Conservation (phyloP, 2,329 filamentous ascomycete species). For the Cylindrodendrum hubeiense region DNA sequence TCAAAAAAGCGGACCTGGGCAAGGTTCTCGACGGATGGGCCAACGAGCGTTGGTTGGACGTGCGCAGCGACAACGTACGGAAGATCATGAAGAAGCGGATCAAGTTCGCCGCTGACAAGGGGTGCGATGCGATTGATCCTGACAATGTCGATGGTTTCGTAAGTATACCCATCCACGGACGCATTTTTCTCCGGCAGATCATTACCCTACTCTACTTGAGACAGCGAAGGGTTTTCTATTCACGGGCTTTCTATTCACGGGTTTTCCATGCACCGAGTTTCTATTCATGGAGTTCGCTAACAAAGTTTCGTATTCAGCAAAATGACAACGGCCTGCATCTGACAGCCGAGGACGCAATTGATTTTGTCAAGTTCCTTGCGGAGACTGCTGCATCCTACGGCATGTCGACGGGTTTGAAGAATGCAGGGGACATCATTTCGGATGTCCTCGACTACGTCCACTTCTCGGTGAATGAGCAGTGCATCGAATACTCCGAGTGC, state of each 20-base stretch:
- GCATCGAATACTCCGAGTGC: constrained; percentile 71
- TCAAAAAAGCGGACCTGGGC: constrained; percentile 68
- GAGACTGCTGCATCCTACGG: constrained; percentile 58
- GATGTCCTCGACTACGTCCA: constrained; percentile 62
- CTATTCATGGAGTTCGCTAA: neutral
- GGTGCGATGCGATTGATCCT: constrained; percentile 76
- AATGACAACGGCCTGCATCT: constrained; percentile 73
- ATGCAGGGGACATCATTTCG: constrained; percentile 70
- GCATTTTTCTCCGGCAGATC: accelerated
- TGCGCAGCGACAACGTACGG: constrained; percentile 67
- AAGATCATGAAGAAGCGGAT: constrained; percentile 73
- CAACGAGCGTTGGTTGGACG: constrained; percentile 74
- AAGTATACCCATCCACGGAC: constrained; percentile 33
- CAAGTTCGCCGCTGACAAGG: constrained; percentile 67
- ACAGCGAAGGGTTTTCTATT: too few species aligned
- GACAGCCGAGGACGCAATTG: constrained; percentile 65
- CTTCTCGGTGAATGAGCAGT: constrained; percentile 78
- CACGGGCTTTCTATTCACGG: too few species aligned
- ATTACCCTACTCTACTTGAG: too few species aligned
- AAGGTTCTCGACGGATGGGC: constrained; percentile 71
- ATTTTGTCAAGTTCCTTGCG: constrained; percentile 71
- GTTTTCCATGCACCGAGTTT: too few species aligned
- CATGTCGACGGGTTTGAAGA: constrained; percentile 76
- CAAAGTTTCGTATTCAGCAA: constrained; percentile 43
- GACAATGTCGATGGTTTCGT: constrained; percentile 77